Percentiles rank a stretch among this genome's conserved stretches.
phyloP scores from a whole-genome alignment of 768 basidiomycete genomes.

The Rhodotorula diobovata region DNA sequence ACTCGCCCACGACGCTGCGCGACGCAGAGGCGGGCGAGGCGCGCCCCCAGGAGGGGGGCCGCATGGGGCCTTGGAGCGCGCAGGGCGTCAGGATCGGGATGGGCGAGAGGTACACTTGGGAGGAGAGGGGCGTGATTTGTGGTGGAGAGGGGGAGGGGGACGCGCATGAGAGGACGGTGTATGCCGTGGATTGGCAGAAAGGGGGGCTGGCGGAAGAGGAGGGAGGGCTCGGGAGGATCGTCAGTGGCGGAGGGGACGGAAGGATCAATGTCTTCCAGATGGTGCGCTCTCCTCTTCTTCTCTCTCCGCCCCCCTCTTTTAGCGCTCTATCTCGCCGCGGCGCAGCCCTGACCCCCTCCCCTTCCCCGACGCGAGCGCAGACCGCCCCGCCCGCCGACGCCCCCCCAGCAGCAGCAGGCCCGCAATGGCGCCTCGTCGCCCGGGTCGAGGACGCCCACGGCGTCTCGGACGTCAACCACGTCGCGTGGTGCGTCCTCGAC shows the following conservation, averaged over 20 bases:
- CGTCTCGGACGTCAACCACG: conserved; percentile 75
- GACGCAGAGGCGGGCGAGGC: conserved; percentile 30
- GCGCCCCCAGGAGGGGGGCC: conserved; percentile 45
- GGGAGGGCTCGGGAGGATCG: conserved; percentile 68
- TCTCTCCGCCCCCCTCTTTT: not conserved
- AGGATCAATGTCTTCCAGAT: conserved; percentile 75
- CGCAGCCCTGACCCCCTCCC: no score
- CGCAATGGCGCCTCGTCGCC: conserved; percentile 53
- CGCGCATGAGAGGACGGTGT: conserved; percentile 67
- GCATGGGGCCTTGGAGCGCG: conserved; percentile 44
- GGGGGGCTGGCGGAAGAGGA: conserved; percentile 46
- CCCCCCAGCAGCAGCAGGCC: not conserved
- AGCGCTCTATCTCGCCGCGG: no score
- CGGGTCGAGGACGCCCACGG: conserved; percentile 65
- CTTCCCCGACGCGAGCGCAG: not conserved
- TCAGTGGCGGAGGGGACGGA: conserved; percentile 81
- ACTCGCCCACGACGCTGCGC: not conserved
- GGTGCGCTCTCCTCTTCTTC: conserved; percentile 5
- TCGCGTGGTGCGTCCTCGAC: conserved; percentile 65
- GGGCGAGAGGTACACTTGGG: conserved; percentile 55
- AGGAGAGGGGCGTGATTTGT: conserved; percentile 58
- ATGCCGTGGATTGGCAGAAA: conserved; percentile 69
- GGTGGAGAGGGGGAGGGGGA: no score
- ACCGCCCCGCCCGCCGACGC: not conserved
- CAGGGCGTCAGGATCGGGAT: conserved; percentile 36